Evolutionary conservation across 257 asterid genomes (phyloP).

Genomic region (Thymus quinquecostatus): DNA sequence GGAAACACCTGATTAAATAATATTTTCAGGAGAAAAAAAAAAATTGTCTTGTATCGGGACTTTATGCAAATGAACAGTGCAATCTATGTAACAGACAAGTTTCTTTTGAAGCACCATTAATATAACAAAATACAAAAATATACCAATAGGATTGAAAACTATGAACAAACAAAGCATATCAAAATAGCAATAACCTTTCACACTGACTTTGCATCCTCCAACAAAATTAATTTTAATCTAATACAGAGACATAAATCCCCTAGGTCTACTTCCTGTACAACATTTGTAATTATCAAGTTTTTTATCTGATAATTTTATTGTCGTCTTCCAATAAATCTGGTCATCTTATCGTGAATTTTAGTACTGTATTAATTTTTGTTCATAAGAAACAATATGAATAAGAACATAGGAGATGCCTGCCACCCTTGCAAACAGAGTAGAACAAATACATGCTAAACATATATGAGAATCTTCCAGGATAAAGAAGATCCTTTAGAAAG

Average conservation of each 20-base stretch:
- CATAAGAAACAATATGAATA: neutral
- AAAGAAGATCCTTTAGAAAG: neutral
- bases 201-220: neutral
- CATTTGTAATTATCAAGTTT: neutral
- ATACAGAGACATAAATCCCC: constrained; percentile 12
- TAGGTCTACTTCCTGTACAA: neutral
- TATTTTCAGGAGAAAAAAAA: neutral
- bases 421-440: constrained; percentile 4
- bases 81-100: neutral
- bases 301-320: neutral
- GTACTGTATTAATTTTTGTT: neutral
- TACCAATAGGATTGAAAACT: neutral
- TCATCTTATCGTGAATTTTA: neutral
- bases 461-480: neutral
- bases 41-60: neutral
- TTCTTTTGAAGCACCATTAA: constrained; percentile 6
- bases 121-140: neutral
- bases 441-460: neutral
- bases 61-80: constrained; percentile 8
- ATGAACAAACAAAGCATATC: neutral
- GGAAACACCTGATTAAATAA: neutral
- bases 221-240: neutral
- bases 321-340: constrained; percentile 6
- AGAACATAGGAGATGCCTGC: constrained; percentile 4
- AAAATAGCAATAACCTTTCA: constrained; percentile 6